Percentiles rank a stretch among this genome's conserved stretches.
phyloP scores from a whole-genome alignment of 805 yeast genomes.

The Candida patagonica region DNA sequence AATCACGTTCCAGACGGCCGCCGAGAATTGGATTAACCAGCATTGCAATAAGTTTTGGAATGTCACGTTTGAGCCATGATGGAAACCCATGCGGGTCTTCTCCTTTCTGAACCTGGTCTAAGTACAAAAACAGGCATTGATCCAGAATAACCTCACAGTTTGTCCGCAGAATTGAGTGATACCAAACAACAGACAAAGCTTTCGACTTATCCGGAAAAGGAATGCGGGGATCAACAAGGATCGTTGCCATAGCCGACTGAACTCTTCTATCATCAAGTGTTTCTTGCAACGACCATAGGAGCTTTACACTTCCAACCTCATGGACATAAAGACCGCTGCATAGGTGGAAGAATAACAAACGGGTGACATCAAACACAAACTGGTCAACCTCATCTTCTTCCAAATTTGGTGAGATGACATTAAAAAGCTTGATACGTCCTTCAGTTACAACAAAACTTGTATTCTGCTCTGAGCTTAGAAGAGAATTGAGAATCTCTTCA shows the following conservation, averaged over 20 bases:
- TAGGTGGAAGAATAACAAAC: constrained; percentile 48
- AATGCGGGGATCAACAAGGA: constrained; percentile 32
- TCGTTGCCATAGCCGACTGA: constrained; percentile 63
- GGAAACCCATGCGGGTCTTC: background rate
- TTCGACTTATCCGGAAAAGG: constrained; percentile 35
- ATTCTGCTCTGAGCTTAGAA: constrained; percentile 8
- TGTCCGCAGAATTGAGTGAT: constrained; percentile 48
- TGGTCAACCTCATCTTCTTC: constrained; percentile 29
- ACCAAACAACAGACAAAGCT: constrained; percentile 66
- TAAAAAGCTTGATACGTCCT: constrained; percentile 25
- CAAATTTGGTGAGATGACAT: constrained; percentile 28
- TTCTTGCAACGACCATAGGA: constrained; percentile 51
- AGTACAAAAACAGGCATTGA: constrained; percentile 55
- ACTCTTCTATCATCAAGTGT: constrained; percentile 39
- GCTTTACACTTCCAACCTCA: constrained; percentile 64
- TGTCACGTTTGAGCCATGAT: constrained; percentile 2
- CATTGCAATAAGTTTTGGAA: constrained; percentile 43
- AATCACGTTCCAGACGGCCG: constrained; percentile 44
- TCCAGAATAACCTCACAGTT: constrained; percentile 38
- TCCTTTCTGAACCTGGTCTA: constrained; percentile 43
- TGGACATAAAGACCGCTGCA: constrained; percentile 39
- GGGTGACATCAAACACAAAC: constrained; percentile 34
- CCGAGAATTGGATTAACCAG: constrained; percentile 45
- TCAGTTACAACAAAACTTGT: background rate
- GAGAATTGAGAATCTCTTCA: constrained; percentile 25